These are phyloP conservation scores for Trypethelium eluteriae DNA, from an alignment of 495 filamentous ascomycete species.

Conservation along the genomic window DNA sequence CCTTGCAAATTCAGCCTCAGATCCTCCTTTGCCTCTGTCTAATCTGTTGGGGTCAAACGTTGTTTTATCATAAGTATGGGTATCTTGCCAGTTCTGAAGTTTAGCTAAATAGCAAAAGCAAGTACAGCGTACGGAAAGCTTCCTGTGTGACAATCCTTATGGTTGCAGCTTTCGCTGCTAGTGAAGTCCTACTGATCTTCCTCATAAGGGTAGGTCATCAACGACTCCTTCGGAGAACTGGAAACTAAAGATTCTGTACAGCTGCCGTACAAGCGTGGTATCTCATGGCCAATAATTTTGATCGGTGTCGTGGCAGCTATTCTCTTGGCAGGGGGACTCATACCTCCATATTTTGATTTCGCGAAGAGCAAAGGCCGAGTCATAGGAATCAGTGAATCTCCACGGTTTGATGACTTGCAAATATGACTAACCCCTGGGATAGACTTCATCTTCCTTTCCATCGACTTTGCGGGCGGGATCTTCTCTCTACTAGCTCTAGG, in stretches of 20 bases:
- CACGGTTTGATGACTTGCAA: not conserved
- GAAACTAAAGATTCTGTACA: constrained; percentile 27
- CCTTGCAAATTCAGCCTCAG: constrained; percentile 68
- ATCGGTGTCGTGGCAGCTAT: constrained; percentile 56
- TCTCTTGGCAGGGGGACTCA: constrained; percentile 51
- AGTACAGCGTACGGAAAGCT: constrained; percentile 48
- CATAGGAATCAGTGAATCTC: constrained; percentile 54
- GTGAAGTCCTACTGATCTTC: constrained; percentile 56
- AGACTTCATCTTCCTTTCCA: constrained; percentile 57
- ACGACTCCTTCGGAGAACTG: not conserved
- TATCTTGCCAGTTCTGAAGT: constrained; percentile 1
- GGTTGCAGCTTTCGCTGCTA: constrained; percentile 46
- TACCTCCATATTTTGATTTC: constrained; percentile 66
- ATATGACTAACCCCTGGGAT: constrained; percentile 5
- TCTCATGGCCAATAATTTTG: constrained; percentile 51
- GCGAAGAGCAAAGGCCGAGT: constrained; percentile 64
- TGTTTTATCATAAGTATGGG: constrained; percentile 55
- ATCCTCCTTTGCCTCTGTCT: constrained; percentile 57
- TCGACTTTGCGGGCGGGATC: constrained; percentile 65
- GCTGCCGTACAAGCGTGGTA: constrained; percentile 47
- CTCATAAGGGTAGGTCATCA: constrained; percentile 47
- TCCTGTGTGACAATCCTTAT: constrained; percentile 36
- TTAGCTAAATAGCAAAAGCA: constrained; percentile 29
- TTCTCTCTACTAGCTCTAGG: constrained; percentile 69
- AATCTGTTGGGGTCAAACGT: constrained; percentile 58